Evolutionary conservation across 75 land plant genomes (phyloP).

Genomic region (Sequoiadendron giganteum): DNA sequence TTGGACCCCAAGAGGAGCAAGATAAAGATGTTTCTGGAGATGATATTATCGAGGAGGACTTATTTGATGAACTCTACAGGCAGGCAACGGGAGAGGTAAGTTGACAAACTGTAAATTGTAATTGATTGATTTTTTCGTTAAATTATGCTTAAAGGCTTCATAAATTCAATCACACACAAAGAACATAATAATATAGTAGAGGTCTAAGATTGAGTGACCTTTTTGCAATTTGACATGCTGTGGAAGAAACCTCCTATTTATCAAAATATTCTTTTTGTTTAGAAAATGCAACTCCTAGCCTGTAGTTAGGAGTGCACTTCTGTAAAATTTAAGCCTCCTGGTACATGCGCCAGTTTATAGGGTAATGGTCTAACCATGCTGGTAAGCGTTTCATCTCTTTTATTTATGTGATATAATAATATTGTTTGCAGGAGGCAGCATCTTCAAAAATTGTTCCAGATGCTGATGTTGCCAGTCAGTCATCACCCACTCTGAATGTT

Average conservation of each 20-base stretch:
- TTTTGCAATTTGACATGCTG: too few species aligned
- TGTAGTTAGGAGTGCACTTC: background rate
- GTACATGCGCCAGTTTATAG: background rate
- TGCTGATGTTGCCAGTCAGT: background rate
- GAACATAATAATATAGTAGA: background rate
- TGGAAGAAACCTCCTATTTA: too few species aligned
- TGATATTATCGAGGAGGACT: conserved; percentile 40
- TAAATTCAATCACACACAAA: background rate
- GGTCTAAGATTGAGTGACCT: background rate
- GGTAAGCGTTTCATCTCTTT: background rate
- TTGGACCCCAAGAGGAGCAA: background rate
- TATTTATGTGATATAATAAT: background rate
- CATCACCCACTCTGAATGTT: background rate
- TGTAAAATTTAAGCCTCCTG: background rate
- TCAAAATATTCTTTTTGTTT: background rate
- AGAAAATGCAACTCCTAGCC: background rate
- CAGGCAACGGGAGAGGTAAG: conserved; percentile 45
- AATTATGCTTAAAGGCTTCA: background rate
- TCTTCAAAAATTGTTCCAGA: background rate
- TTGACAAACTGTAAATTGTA: background rate
- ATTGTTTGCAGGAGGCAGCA: background rate
- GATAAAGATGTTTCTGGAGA: conserved; percentile 5
- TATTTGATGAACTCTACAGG: conserved; percentile 57
- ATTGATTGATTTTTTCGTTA: background rate
- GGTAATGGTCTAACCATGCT: background rate